Percentiles rank a stretch among this genome's conserved stretches.
phyloP scores from a whole-genome alignment of 2,329 filamentous ascomycete genomes.

The Paradendryphiella salina region DNA sequence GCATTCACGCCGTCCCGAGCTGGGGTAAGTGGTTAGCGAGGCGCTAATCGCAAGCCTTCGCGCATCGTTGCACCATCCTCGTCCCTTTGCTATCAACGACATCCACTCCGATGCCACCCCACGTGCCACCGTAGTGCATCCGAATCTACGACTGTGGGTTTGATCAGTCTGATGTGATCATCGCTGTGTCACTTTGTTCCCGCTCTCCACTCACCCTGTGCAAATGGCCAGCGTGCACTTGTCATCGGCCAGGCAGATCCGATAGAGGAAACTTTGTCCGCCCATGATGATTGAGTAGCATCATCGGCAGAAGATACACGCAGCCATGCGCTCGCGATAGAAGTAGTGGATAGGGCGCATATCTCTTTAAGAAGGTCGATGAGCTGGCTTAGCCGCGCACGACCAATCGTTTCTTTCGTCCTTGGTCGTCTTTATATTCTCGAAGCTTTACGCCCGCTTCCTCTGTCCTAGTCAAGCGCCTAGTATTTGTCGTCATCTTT shows the following conservation, averaged over 20 bases:
- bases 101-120: constrained; percentile 37
- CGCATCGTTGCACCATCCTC: constrained; percentile 28
- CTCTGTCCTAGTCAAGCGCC: constrained; percentile 9
- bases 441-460: not conserved
- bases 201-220: constrained; percentile 14
- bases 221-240: constrained; percentile 26
- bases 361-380: constrained; percentile 22
- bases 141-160: constrained; percentile 4
- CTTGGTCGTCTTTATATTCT: constrained; percentile 16
- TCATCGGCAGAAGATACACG: constrained; percentile 1
- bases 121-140: constrained; percentile 26
- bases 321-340: constrained; percentile 24
- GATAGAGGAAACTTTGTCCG: constrained; percentile 19
- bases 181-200: constrained; percentile 35
- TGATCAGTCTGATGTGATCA: constrained; percentile 18
- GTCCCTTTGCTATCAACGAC: constrained; percentile 26
- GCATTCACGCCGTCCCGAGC: constrained; percentile 35
- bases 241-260: constrained; percentile 13
- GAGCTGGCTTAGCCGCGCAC: constrained; percentile 37
- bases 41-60: constrained; percentile 21
- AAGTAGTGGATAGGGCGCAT: constrained; percentile 20
- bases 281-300: constrained; percentile 17
- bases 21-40: constrained; percentile 26
- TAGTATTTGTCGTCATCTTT: not conserved
- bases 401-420: constrained; percentile 23